Base-by-base conservation (phyloP, 768 basidiomycete species). In the Fomitopsis serialis region DNA sequence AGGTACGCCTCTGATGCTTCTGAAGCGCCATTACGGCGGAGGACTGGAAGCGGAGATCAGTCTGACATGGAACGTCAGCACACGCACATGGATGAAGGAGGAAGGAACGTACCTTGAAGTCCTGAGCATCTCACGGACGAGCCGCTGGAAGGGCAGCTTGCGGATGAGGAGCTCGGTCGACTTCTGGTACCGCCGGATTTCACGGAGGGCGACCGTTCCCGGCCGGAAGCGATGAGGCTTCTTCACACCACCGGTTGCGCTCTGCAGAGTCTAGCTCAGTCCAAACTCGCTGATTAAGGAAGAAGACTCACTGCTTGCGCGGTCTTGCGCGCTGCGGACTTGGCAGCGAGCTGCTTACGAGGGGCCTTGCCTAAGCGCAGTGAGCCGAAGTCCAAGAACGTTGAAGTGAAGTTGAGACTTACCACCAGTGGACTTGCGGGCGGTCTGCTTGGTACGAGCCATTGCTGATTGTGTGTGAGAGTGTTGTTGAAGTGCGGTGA, bases 391-490 rank as follows among this genome's bases (percentile, higher is more conserved):
- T 32, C 29, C 29, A 32, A 5, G 5, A 6, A 11, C 29, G 11
- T 32, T 32, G 29, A 32, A 32, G 29, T 32, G 6, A 11, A 32
- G 29, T 32, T 5, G 11, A 11, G 2, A 63, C 76, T 61, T 62
- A 80, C 84, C 84, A 78, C 84, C 85, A 52, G 85, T 87, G 46
- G 84, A 84, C 72, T 87, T 87, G 74, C 84, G 84, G 46, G 84
- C 84, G 49, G 84, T 86, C 75, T 87, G 84, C 71, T 87, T 85
- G 51, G 84, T 87, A 53, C 85, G 85, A 45, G 85, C 84, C 85
- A 87, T 87, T 68, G 62, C 29, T 58, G 34, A 40, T 27, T 58
- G 21, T 34, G 11, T 35, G 36, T 17, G 46, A 29, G 19, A 48
- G 29, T 55, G 42, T n/a, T 54, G 19, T 32, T 8, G 17, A 29